These are phyloP conservation scores for Pseudohalonectria lignicola DNA, from an alignment of 2,329 filamentous ascomycete species.

Conservation along the genomic window DNA sequence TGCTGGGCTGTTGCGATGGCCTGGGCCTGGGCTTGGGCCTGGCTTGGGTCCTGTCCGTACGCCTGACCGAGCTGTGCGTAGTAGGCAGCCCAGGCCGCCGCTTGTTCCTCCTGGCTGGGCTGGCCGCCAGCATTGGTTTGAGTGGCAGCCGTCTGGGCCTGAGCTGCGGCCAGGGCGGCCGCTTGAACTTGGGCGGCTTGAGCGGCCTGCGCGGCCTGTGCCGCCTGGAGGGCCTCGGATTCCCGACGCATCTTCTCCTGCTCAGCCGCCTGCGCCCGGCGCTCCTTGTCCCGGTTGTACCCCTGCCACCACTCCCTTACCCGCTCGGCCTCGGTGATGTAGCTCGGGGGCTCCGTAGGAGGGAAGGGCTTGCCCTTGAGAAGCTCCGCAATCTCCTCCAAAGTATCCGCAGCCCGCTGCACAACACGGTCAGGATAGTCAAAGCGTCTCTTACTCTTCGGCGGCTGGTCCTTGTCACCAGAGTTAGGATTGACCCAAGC, in stretches of 20 bases:
- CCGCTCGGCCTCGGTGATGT: conserved; percentile 35
- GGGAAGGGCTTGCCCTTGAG: conserved; percentile 36
- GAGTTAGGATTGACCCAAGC: conserved; percentile 31
- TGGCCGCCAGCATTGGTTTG: conserved; percentile 8
- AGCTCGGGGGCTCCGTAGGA: conserved; percentile 38
- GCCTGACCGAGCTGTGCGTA: conserved; percentile 22
- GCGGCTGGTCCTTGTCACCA: conserved; percentile 19
- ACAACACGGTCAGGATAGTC: conserved; percentile 31
- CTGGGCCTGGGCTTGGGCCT: conserved; percentile 14
- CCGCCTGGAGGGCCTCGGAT: conserved; percentile 15
- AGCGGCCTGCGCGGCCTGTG: conserved; percentile 8
- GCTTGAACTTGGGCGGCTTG: conserved; percentile 2
- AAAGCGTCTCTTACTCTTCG: conserved; percentile 18
- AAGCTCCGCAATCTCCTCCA: conserved; percentile 30
- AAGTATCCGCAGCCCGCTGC: conserved; percentile 27
- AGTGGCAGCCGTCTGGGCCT: conserved; percentile 5
- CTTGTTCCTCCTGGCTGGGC: conserved; percentile 14
- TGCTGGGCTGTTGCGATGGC: conserved; percentile 13
- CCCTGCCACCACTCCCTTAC: conserved; percentile 42
- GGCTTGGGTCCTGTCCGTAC: conserved; percentile 6
- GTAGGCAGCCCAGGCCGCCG: conserved; percentile 25
- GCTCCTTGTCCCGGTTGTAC: conserved; percentile 22
- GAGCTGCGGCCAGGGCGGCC: conserved; percentile 2
- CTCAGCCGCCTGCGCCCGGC: conserved; percentile 8
- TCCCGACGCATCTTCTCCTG: conserved; percentile 23